Conservation (phyloP, 768 basidiomycete species). For the Auricularia auricula-judae region DNA sequence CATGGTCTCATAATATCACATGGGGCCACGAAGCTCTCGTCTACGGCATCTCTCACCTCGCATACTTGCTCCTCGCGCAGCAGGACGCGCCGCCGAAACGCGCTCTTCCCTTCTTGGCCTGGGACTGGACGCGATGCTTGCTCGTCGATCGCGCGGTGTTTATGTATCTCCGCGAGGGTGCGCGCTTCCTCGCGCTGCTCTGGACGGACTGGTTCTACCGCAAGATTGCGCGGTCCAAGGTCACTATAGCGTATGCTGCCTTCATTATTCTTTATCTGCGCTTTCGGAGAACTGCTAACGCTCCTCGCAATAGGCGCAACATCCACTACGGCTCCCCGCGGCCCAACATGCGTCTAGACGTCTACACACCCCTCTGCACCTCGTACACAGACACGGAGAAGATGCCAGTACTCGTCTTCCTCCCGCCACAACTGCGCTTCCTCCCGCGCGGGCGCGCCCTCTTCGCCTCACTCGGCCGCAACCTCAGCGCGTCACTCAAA, state of each 20-base stretch:
- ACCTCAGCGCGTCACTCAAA: not conserved
- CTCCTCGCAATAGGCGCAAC: not conserved
- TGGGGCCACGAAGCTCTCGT: not conserved
- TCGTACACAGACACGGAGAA: not conserved
- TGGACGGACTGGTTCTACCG: conserved; percentile 1
- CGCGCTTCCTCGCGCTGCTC: not conserved
- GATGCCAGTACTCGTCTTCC: conserved; percentile 5
- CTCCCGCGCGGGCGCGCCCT: not conserved
- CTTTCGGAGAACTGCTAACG: not conserved
- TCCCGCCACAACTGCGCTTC: conserved; percentile 7
- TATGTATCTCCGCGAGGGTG: conserved; percentile 2
- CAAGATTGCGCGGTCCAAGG: not conserved
- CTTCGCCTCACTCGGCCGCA: conserved; percentile 3
- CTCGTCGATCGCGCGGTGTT: conserved; percentile 2
- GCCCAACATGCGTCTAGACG: conserved; percentile 3
- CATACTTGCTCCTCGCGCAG: conserved; percentile 3
- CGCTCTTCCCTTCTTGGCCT: not conserved
- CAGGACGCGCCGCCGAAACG: conserved; percentile 2
- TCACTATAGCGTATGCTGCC: not conserved
- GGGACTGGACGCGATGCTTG: conserved; percentile 2
- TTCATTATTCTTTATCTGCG: not conserved
- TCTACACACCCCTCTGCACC: conserved; percentile 2
- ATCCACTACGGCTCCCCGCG: conserved; percentile 3
- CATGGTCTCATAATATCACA: not conserved
- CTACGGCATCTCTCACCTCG: conserved; percentile 1